These are phyloP conservation scores for Pythium monospermum DNA, from an alignment of 352 stramenopile species.

Conservation along the genomic window DNA sequence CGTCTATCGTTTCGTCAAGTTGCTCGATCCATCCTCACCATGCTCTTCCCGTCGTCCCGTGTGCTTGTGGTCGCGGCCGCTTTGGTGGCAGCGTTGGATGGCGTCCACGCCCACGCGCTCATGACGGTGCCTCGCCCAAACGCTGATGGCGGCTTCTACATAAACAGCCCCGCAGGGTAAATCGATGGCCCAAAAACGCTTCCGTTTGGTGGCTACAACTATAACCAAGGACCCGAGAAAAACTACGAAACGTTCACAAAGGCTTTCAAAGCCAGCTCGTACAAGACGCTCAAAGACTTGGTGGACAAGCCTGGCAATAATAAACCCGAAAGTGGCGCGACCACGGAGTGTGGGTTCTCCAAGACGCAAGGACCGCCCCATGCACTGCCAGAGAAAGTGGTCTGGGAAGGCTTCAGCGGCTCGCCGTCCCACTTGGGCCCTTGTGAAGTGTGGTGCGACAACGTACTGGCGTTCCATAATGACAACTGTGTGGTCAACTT, in stretches of 20 bases:
- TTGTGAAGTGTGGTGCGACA: constrained; percentile 20
- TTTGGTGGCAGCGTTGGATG: too few species aligned
- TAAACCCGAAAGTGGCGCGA: background rate
- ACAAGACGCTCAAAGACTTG: constrained; percentile 9
- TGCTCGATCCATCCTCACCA: too few species aligned
- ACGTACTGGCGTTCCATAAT: constrained; percentile 29
- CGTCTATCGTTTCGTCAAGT: too few species aligned
- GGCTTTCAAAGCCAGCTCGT: constrained; percentile 1
- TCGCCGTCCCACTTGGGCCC: constrained; percentile 8
- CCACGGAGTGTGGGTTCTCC: constrained; percentile 11
- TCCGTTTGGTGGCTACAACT: background rate
- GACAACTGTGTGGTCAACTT: constrained; percentile 36
- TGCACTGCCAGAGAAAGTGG: background rate
- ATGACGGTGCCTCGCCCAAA: background rate
- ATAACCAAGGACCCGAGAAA: constrained; percentile 1
- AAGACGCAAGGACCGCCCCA: background rate
- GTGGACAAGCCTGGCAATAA: too few species aligned
- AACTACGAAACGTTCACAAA: constrained; percentile 2
- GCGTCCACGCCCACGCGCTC: background rate
- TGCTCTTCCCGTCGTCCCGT: too few species aligned
- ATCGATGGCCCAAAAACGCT: background rate
- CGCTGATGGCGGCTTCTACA: background rate
- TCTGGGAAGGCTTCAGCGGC: constrained; percentile 4
- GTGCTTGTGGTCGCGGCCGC: too few species aligned
- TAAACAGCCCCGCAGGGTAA: background rate